A percentile compares a stretch with the other conserved stretches of the same genome.
phyloP scores from a whole-genome alignment of 805 yeast genomes.

The Starmerella asiatica region DNA sequence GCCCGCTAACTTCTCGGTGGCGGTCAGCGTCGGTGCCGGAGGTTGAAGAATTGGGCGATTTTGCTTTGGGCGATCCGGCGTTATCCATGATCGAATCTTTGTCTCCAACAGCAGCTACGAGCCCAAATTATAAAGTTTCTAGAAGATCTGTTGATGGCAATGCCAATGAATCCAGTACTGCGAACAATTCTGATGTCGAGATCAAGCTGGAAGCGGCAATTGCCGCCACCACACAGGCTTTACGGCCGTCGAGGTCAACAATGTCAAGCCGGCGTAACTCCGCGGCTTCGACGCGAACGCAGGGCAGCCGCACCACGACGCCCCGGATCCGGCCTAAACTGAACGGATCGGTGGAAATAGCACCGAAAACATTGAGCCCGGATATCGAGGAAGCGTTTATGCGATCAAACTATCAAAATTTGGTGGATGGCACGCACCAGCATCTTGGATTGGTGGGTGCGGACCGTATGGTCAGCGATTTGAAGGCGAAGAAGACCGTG shows the following conservation, averaged over 20 bases:
- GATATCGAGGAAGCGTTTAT: constrained; percentile 25
- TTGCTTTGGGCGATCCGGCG: constrained; percentile 16
- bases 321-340: constrained; percentile 16
- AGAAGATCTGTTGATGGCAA: not conserved
- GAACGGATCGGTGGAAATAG: not conserved
- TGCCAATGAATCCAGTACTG: not conserved
- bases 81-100: not conserved
- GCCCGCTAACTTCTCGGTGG: constrained; percentile 12
- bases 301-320: constrained; percentile 12
- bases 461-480: constrained; percentile 28
- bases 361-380: constrained; percentile 3
- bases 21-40: constrained; percentile 4
- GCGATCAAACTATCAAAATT: constrained; percentile 33
- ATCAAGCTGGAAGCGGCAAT: constrained; percentile 16
- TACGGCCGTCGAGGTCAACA: not conserved
- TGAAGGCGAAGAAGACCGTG: constrained; percentile 44
- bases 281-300: constrained; percentile 7
- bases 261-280: not conserved
- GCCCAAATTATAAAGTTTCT: not conserved
- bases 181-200: constrained; percentile 9
- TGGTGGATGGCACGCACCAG: constrained; percentile 32
- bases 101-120: not conserved
- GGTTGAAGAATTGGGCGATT: constrained; percentile 9
- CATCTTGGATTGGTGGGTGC: constrained; percentile 33
- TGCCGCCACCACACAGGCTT: constrained; percentile 11